Evolutionary conservation across 768 basidiomycete genomes (phyloP).

Genomic region (Pisolithus tinctorius): DNA sequence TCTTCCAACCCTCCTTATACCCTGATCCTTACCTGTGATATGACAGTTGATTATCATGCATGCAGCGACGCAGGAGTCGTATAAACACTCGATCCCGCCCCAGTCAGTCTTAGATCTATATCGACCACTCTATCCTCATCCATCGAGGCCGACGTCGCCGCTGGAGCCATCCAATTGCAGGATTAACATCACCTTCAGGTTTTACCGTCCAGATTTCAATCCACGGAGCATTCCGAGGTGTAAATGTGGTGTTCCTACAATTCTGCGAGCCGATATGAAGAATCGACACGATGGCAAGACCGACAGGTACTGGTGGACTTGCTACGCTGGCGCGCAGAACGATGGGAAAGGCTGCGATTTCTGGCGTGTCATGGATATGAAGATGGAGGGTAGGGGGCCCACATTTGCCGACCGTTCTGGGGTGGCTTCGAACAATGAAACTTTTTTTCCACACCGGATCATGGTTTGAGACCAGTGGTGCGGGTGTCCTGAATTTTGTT

Average conservation of each 20-base stretch:
- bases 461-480: too few relatives aligned
- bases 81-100: constrained; percentile 75
- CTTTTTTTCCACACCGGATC: neutral
- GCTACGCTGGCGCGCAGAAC: constrained; percentile 75
- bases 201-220: constrained; percentile 77
- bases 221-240: constrained; percentile 63
- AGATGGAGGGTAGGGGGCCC: constrained; percentile 58
- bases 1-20: neutral
- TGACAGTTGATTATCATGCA: constrained; percentile 80
- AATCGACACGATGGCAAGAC: constrained; percentile 47
- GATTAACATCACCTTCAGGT: constrained; percentile 84
- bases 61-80: constrained; percentile 73
- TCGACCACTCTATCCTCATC: constrained; percentile 47
- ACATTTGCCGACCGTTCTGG: constrained; percentile 21
- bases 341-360: constrained; percentile 76
- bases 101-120: constrained; percentile 67
- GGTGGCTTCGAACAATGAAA: neutral
- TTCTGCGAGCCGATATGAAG: constrained; percentile 77
- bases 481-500: too few relatives aligned
- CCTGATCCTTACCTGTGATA: neutral
- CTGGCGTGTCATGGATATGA: constrained; percentile 70
- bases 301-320: constrained; percentile 69
- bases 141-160: constrained; percentile 10
- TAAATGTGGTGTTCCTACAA: constrained; percentile 63
- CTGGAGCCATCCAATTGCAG: constrained; percentile 54